A percentile compares a stretch with the other conserved stretches of the same genome.
These are phyloP conservation scores for Boletus speciosus DNA, from an alignment of 768 basidiomycete genomes.

Conservation along the genomic window DNA sequence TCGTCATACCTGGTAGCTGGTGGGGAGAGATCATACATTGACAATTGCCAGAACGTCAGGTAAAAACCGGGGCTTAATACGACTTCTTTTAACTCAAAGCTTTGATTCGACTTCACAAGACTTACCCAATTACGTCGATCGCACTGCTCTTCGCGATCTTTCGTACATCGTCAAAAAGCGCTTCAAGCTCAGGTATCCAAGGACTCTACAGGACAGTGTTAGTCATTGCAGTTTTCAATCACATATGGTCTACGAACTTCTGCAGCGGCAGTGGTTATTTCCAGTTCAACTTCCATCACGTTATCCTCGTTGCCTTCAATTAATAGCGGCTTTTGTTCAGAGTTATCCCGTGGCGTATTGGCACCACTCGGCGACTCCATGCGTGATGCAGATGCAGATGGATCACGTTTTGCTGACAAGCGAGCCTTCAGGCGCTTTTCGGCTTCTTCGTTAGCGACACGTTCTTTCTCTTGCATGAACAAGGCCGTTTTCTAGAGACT, in stretches of 20 bases:
- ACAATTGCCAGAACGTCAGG: conserved; percentile 94
- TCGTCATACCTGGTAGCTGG: conserved; percentile 78
- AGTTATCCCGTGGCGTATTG: conserved; percentile 26
- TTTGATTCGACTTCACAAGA: conserved; percentile 7
- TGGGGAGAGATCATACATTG: conserved; percentile 82
- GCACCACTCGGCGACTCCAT: conserved; percentile 57
- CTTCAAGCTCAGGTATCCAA: conserved; percentile 74
- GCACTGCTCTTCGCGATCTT: conserved; percentile 66
- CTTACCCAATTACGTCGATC: conserved; percentile 70
- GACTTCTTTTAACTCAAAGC: conserved; percentile 3
- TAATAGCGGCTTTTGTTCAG: conserved; percentile 22
- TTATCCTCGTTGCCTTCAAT: conserved; percentile 42
- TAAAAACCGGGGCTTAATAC: conserved; percentile 80
- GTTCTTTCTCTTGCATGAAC: conserved; percentile 64
- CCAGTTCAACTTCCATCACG: conserved; percentile 52
- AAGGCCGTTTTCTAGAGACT: conserved; percentile 52
- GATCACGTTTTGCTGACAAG: conserved; percentile 69
- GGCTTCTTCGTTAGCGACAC: conserved; percentile 66
- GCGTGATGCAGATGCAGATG: conserved; percentile 51
- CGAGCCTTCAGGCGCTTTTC: conserved; percentile 81
- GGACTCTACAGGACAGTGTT: conserved; percentile 45
- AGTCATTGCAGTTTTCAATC: conserved; percentile 4
- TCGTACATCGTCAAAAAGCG: conserved; percentile 73
- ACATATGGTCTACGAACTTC: conserved; percentile 15
- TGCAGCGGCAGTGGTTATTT: conserved; percentile 23